phyloP scores from a whole-genome alignment of 83 land plant species.

The Picea abies region DNA sequence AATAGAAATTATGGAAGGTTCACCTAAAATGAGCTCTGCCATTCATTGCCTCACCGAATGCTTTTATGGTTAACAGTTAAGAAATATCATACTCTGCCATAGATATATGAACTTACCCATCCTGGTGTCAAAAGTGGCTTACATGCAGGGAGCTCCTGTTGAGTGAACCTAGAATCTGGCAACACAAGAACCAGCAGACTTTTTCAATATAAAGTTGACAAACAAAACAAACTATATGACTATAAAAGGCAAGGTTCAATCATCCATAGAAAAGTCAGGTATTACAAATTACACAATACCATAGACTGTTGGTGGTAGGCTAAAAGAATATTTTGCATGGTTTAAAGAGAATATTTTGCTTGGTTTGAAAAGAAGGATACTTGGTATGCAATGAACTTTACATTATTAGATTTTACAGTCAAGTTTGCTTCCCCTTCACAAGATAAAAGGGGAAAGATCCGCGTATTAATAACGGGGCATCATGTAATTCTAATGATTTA shows the following conservation, averaged over 20 bases:
- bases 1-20: background rate
- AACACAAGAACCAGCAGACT: no score
- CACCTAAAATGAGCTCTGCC: background rate
- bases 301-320: background rate
- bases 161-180: conserved; percentile 67
- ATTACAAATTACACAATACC: background rate
- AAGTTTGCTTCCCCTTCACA: background rate
- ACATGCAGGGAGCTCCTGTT: conserved; percentile 84
- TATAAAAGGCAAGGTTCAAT: background rate
- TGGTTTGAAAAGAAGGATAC: background rate
- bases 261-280: background rate
- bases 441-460: no score
- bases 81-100: background rate
- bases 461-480: background rate
- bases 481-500: background rate
- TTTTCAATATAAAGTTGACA: background rate
- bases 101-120: conserved; percentile 38
- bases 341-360: no score
- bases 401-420: background rate
- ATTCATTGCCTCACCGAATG: background rate
- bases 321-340: background rate
- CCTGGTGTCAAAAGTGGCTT: conserved; percentile 73
- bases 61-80: background rate
- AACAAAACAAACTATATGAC: background rate
- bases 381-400: background rate